Conservation (phyloP, 495 filamentous ascomycete genomes). For the Pseudevernia furfuracea region DNA sequence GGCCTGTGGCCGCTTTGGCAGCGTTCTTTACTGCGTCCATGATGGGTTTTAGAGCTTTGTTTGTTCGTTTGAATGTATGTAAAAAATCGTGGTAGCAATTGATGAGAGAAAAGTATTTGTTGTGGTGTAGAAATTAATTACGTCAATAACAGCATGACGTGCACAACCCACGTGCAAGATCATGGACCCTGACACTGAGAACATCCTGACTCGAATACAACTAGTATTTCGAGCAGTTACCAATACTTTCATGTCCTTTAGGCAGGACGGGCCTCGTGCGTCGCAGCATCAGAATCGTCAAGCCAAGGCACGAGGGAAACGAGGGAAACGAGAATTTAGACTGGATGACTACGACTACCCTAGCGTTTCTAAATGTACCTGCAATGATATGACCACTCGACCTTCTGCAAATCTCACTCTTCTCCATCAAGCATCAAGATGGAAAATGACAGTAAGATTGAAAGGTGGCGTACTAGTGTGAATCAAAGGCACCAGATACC, state of each 20-base stretch:
- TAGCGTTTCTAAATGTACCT: background rate
- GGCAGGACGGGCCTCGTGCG: background rate
- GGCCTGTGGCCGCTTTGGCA: slow-evolving; percentile 29
- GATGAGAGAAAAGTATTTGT: background rate
- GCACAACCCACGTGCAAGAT: background rate
- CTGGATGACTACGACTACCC: background rate
- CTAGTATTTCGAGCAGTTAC: too few relatives aligned
- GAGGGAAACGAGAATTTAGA: too few relatives aligned
- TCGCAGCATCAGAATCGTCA: too few relatives aligned
- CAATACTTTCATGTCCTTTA: background rate
- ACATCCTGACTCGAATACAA: background rate
- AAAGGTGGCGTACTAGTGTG: too few relatives aligned
- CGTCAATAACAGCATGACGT: slow-evolving; percentile 7
- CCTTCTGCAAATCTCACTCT: too few relatives aligned
- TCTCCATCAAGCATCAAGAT: too few relatives aligned
- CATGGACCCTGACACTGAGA: background rate
- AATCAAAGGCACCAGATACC: too few relatives aligned
- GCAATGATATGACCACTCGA: background rate
- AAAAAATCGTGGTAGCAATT: background rate
- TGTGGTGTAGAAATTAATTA: background rate
- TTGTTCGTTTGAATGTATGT: too few relatives aligned
- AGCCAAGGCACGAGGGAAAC: too few relatives aligned
- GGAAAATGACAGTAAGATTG: too few relatives aligned
- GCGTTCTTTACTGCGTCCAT: slow-evolving; percentile 29
- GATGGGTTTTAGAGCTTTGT: slow-evolving; percentile 1